phyloP scores from a whole-genome alignment of 495 filamentous ascomycete species.

The Hypoxylon rickii region DNA sequence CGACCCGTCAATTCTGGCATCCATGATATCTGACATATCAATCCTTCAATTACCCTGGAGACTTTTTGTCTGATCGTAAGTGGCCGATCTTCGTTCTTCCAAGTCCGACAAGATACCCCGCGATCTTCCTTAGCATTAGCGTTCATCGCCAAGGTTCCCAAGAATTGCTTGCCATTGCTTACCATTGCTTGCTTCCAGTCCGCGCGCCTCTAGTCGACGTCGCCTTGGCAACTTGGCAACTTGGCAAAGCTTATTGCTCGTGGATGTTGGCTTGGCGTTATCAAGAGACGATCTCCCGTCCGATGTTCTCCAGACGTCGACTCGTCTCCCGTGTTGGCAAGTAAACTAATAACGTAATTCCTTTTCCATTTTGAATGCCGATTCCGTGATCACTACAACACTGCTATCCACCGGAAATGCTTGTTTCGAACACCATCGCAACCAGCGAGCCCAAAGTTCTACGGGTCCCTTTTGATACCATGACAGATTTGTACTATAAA shows the following conservation, averaged over 20 bases:
- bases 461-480: too few species aligned
- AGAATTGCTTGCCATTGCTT: slow-evolving; percentile 30
- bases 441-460: not conserved
- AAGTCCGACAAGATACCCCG: slow-evolving; percentile 26
- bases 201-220: slow-evolving; percentile 15
- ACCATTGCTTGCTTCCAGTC: slow-evolving; percentile 9
- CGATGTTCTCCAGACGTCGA: not conserved
- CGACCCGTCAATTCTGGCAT: too few species aligned
- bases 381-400: too few species aligned
- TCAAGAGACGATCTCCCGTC: slow-evolving; percentile 26
- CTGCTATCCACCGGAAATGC: slow-evolving; percentile 14
- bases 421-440: slow-evolving; percentile 1
- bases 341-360: slow-evolving; percentile 5
- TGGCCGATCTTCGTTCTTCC: slow-evolving; percentile 1
- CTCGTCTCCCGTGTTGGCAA: slow-evolving; percentile 4
- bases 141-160: slow-evolving; percentile 21
- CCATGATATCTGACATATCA: too few species aligned
- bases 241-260: slow-evolving; percentile 45
- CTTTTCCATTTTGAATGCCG: not conserved
- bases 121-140: slow-evolving; percentile 19
- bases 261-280: slow-evolving; percentile 36
- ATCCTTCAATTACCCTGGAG: not conserved
- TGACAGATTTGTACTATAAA: too few species aligned
- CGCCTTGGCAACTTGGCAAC: slow-evolving; percentile 23
- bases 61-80: too few species aligned